Evolutionary conservation across 2,329 filamentous ascomycete genomes (phyloP), one percentile per base, ranked within the genome.

Genomic region (Akanthomyces lecanii): DNA sequence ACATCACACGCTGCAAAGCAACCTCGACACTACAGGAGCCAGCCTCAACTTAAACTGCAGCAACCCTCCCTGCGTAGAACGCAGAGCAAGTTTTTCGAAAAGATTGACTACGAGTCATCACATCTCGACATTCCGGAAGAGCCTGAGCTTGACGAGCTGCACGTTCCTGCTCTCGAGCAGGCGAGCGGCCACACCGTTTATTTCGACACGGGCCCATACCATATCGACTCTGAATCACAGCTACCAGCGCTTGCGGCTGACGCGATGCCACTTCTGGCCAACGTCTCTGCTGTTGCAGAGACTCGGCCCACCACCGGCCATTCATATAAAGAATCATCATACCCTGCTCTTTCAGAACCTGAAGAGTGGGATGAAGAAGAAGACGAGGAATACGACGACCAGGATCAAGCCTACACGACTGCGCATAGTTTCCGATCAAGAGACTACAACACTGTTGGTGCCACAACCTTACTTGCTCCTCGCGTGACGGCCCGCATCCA

Each of bases 321-420:
- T 25, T 55, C 55, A 3, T 61, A 42, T 28, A 60, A 64, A 42
- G 56, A 55, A 36, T 51, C 56, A 52, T 54, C 51, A 55, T 61
- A 64, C 28, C 69, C 70, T 44, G 68, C 71, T 25, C 71, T 76
- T 47, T 77, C 74, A 2, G 76, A 78, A 54, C 69, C 82, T 0
- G 89, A 91, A 68, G 89, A 92, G 72, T 92, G 88, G 88, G 88
- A 91, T 18, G 90, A 92, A 21, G 89, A 90, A 18, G 89, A 94
- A 30, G 89, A 90, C 14, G 91, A 92, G 66, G 80, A 79, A 47
- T 84, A 83, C 66, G 83, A 86, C 51, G 83, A 85, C 68, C 75
- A 78, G 48, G 74, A 77, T 33, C 89, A 89, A 64, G 93, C 90
- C 25, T 91, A 90, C 63, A 88, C 87, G 28, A 95, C 91, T 2